These are phyloP conservation scores for Inga leiocalycina DNA, from an alignment of 306 rosid genomes.

Conservation along the genomic window DNA sequence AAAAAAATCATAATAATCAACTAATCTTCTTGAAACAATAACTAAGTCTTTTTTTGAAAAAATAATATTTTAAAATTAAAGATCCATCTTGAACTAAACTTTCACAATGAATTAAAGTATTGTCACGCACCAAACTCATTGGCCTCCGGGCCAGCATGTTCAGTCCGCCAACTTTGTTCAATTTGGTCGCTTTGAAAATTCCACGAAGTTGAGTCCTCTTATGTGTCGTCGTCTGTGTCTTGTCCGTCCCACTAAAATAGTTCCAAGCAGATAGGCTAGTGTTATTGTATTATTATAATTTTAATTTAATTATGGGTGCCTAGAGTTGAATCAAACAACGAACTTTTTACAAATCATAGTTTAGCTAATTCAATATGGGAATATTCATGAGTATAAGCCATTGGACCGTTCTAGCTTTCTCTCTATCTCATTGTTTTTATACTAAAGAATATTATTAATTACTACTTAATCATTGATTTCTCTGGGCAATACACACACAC, in stretches of 20 bases:
- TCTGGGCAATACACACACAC: background rate
- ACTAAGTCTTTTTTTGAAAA: background rate
- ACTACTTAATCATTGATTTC: slow-evolving; percentile 28
- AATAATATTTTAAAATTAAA: background rate
- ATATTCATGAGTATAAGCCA: slow-evolving; percentile 43
- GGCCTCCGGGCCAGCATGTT: background rate
- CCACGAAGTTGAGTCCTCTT: slow-evolving; percentile 32
- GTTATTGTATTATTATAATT: slow-evolving; percentile 25
- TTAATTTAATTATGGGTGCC: slow-evolving; percentile 8
- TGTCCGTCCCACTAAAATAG: slow-evolving; percentile 28
- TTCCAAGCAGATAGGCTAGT: slow-evolving; percentile 27
- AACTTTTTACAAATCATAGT: background rate
- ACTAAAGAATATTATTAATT: slow-evolving; percentile 45
- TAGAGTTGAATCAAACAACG: background rate
- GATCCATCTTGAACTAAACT: background rate
- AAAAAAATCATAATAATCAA: background rate
- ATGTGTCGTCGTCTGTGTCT: background rate
- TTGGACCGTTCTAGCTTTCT: slow-evolving; percentile 12
- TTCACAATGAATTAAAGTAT: background rate
- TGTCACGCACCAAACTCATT: slow-evolving; percentile 32
- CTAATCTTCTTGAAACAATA: background rate
- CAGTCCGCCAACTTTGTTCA: slow-evolving; percentile 22
- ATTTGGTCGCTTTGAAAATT: slow-evolving; percentile 29
- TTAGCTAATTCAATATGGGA: slow-evolving; percentile 7
- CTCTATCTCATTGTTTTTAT: slow-evolving; percentile 18